Evolutionary conservation across 73 alveolate genomes (phyloP), one percentile per base, ranked within the genome.

Genomic region (Stentor coeruleus): DNA sequence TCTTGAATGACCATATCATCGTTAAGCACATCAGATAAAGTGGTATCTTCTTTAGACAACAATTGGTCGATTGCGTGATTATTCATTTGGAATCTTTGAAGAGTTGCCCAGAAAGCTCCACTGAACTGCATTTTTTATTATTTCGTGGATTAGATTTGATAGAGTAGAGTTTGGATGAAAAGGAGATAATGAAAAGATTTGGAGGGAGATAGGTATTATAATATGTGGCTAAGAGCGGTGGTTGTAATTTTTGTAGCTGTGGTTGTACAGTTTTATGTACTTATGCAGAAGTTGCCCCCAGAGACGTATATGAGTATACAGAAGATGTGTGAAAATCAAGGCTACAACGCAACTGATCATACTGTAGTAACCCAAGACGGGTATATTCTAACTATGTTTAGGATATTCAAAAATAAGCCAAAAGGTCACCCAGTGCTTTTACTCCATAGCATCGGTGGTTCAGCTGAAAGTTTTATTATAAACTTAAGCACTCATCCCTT

Each of bases 301-400:
- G 73, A 57, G 28, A 31, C 73, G 1, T 57, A 57, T 57, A 20
- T 20, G 15, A 57, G 81, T 31, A 75, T 87, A 39, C 57, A 83
- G 35, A 76, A 84, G 37, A 55, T 87, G 3, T 49, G 26, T 15
- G 60, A 79, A 59, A n/a, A 80, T 30, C 36, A 85, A 36, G 95
- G 95, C 1, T 88, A 87, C 75, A 83, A 79, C 2, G 41, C 74
- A 20, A 95, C 88, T 81, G 90, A 91, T 40, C 98, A 96, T 76
- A 72, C 35, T 37, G 93, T 93, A 30, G 75, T 88, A 39, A 96
- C 99, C 49, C 88, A 84, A 82, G 99, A 96, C 93, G 99, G 98
- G 55, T 96, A 94, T 81, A 87, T 90, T 15, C 84, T 94, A 37
- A 82, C 76, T 35, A 76, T 87, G 58, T 91, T 86, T 77, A 86